These are phyloP conservation scores for Umbilicus rupestris DNA, from an alignment of 164 flowering plant species.

Conservation along the genomic window DNA sequence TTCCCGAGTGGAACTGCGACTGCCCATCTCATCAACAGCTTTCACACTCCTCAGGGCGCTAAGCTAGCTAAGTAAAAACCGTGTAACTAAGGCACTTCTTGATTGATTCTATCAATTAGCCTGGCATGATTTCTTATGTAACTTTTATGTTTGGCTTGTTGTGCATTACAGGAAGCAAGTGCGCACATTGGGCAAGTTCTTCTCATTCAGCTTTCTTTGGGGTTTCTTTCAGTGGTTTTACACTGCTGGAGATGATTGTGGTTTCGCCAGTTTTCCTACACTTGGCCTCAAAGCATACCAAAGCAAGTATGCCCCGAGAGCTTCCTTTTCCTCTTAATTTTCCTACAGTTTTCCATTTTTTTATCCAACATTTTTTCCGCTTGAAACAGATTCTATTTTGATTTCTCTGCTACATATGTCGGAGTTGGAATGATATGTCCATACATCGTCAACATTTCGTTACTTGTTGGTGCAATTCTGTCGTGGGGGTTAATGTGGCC, in stretches of 20 bases:
- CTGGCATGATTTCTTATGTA: not conserved
- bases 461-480: constrained; percentile 32
- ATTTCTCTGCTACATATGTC: constrained; percentile 41
- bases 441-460: constrained; percentile 31
- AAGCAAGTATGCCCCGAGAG: constrained; percentile 9
- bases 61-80: constrained; percentile 29
- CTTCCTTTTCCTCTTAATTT: not conserved
- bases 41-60: constrained; percentile 45
- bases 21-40: constrained; percentile 46
- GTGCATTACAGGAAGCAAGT: constrained; percentile 32
- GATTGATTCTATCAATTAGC: not conserved
- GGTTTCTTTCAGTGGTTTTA: constrained; percentile 38
- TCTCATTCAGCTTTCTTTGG: constrained; percentile 25
- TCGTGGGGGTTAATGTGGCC: constrained; percentile 56
- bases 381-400: constrained; percentile 31
- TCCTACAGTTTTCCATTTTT: not conserved
- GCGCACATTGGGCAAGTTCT: constrained; percentile 18
- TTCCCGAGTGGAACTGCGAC: constrained; percentile 51
- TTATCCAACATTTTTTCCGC: not conserved
- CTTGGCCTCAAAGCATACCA: constrained; percentile 34
- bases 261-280: constrained; percentile 33
- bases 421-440: constrained; percentile 53
- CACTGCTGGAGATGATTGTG: constrained; percentile 30
- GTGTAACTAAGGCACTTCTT: not conserved
- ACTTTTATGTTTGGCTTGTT: not conserved